Base-by-base conservation (phyloP, 2,329 filamentous ascomycete species). In the Macroventuria anomochaeta region DNA sequence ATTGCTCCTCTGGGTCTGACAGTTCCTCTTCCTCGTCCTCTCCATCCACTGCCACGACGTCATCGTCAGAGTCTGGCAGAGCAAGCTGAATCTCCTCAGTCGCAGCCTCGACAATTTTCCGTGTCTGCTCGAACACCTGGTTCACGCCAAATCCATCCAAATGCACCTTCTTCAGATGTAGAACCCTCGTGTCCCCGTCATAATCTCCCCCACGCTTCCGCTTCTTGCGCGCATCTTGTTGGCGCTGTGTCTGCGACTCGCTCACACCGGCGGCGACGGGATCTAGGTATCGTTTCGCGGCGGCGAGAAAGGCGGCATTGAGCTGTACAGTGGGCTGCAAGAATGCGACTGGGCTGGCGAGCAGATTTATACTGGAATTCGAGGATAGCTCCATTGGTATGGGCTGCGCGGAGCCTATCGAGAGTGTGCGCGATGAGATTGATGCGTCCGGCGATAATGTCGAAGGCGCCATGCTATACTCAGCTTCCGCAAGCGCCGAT, bases 81-180 rank as follows among this genome's bases (percentile, higher is more conserved):
- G 72, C 80, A 62, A 69, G 75, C 64, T 84, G 80, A 3, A 84
- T 78, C 66, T 87, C 81, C 15, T 78, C 74, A 36, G 78, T 78
- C 6, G 87, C 76, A 39, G 86, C 84, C 58, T 89, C 83, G 52
- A 97, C 87, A 17, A 97, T 91, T 65, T 90, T 86, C 68, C 87
- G 88, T 7, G 91, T 89, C 77, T 99, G 95, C 75, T 97, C 91
- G 90, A 93, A 99, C 36, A 99, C 87, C 75, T 97, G 93, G 17
- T 88, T 85, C 10, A 90, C 88, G 65, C 89, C 90, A 64, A 97
- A 96, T 0, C 93, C 95, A 52, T 96, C 86, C 6, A 91, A 80
- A 71, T 97, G 90, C 13, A 99, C 80, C 74, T 90, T 92, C 65
- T 89, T 88, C 66, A 96, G 79, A 66, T 91, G 91, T 59, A 97